phyloP scores from a whole-genome alignment of 129 eudicot genomes.

The Saposhnikovia divaricata region DNA sequence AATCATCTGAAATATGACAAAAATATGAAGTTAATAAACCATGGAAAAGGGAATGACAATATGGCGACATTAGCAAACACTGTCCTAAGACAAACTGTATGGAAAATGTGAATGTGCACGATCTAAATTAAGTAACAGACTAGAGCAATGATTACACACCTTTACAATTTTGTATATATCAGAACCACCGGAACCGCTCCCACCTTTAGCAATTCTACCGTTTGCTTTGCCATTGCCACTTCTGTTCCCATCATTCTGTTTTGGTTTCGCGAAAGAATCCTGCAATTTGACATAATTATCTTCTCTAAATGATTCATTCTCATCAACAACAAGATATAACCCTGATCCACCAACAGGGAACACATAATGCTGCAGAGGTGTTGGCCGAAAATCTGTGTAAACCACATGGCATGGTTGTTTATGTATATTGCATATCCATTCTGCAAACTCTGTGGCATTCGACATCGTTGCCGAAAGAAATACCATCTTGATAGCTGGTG shows the following conservation, averaged over 20 bases:
- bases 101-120: neutral
- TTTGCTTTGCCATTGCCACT: slow-evolving; percentile 42
- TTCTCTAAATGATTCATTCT: slow-evolving; percentile 92
- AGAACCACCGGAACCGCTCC: slow-evolving; percentile 76
- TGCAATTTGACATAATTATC: slow-evolving; percentile 76
- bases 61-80: neutral
- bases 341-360: slow-evolving; percentile 96
- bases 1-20: slow-evolving; percentile 63
- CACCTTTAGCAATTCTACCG: slow-evolving; percentile 83
- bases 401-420: slow-evolving; percentile 99
- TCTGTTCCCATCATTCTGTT: slow-evolving; percentile 30
- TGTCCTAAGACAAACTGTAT: neutral
- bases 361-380: slow-evolving; percentile 93
- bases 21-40: neutral
- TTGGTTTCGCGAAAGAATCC: slow-evolving; percentile 69
- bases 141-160: slow-evolving; percentile 30
- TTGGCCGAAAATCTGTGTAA: slow-evolving; percentile 92
- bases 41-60: slow-evolving; percentile 3
- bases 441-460: slow-evolving; percentile 97
- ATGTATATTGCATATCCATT: slow-evolving; percentile 94
- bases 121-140: neutral
- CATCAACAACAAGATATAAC: slow-evolving; percentile 88
- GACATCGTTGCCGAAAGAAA: slow-evolving; percentile 98
- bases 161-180: slow-evolving; percentile 93
- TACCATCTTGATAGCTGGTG: slow-evolving; percentile 93